phyloP scores from a whole-genome alignment of 148 eudicot species.

The Rhododendron williamsianum region DNA sequence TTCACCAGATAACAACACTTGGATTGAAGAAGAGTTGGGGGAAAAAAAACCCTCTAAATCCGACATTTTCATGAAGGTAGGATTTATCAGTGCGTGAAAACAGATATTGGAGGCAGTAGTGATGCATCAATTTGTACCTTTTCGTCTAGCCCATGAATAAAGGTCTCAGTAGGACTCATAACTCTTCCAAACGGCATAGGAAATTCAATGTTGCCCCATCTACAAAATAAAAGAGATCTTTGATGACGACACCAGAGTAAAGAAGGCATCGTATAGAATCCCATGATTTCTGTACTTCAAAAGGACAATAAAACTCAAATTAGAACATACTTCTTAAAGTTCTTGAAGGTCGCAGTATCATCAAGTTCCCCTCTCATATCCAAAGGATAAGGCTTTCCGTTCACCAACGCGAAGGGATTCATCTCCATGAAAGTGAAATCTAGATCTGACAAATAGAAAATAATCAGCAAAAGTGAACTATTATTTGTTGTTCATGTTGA shows the following conservation, averaged over 20 bases:
- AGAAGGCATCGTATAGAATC: neutral
- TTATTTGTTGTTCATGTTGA: neutral
- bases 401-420: slow-evolving; percentile 23
- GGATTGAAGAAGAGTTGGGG: neutral
- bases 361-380: slow-evolving; percentile 28
- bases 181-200: slow-evolving; percentile 93
- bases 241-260: neutral
- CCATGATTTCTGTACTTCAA: neutral
- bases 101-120: neutral
- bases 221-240: slow-evolving; percentile 14
- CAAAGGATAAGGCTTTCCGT: slow-evolving; percentile 22
- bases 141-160: slow-evolving; percentile 73
- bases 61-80: neutral
- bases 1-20: neutral
- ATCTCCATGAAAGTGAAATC: slow-evolving; percentile 25
- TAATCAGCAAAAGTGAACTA: neutral
- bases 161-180: slow-evolving; percentile 68
- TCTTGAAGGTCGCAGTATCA: slow-evolving; percentile 23
- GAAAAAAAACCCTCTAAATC: neutral
- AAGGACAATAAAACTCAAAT: neutral
- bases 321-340: slow-evolving; percentile 21
- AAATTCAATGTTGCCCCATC: slow-evolving; percentile 83
- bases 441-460: slow-evolving; percentile 14
- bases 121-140: slow-evolving; percentile 34
- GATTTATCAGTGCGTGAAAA: neutral